phyloP scores from a whole-genome alignment of 1,284 basidiomycete genomes.

The Peniophora sp. region DNA sequence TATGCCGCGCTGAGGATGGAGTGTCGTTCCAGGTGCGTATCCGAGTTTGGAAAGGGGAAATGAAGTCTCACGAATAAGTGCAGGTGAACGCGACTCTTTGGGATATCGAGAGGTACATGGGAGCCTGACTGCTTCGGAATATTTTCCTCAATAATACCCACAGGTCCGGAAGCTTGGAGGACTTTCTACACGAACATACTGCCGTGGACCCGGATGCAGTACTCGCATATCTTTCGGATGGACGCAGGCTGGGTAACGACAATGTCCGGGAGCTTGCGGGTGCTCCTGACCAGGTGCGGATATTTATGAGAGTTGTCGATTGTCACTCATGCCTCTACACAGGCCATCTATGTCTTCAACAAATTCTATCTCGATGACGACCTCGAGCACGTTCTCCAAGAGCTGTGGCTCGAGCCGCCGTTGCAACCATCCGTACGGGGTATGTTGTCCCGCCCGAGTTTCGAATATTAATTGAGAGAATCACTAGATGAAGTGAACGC shows the following conservation, averaged over 20 bases:
- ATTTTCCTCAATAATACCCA: not conserved
- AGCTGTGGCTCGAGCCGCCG: constrained; percentile 49
- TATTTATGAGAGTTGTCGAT: too few species aligned
- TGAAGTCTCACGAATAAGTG: not conserved
- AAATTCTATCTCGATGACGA: constrained; percentile 66
- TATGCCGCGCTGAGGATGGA: constrained; percentile 71
- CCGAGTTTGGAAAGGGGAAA: not conserved
- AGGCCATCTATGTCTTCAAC: constrained; percentile 77
- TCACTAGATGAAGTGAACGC: constrained; percentile 50
- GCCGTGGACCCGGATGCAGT: constrained; percentile 57
- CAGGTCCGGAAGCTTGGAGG: constrained; percentile 56
- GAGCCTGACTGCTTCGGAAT: too few species aligned
- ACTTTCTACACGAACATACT: constrained; percentile 59
- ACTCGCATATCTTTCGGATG: constrained; percentile 73
- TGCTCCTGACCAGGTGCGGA: constrained; percentile 58
- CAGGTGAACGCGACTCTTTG: constrained; percentile 59
- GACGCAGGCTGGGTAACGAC: constrained; percentile 53
- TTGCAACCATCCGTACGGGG: constrained; percentile 64
- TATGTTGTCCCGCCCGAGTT: constrained; percentile 16
- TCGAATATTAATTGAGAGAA: not conserved
- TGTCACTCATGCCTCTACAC: constrained; percentile 5
- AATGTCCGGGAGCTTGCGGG: constrained; percentile 69
- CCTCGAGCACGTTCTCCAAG: constrained; percentile 49
- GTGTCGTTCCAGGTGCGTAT: constrained; percentile 39
- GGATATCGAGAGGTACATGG: constrained; percentile 65